phyloP scores from a whole-genome alignment of 2,329 filamentous ascomycete species.

The Diaporthe sp. region DNA sequence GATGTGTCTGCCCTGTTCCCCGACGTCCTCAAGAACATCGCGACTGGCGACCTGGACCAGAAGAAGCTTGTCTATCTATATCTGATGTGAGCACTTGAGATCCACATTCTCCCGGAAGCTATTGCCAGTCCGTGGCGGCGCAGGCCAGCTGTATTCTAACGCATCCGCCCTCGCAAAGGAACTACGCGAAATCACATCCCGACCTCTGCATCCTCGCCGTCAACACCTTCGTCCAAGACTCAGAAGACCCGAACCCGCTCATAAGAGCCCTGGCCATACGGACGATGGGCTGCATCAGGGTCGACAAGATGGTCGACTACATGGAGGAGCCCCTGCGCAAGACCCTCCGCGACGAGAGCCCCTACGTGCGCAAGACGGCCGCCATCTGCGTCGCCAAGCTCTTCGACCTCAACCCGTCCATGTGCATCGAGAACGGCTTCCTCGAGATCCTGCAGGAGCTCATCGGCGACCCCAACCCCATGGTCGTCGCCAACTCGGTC shows the following conservation, averaged over 20 bases:
- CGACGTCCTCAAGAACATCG: conserved; percentile 98
- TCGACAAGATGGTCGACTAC: conserved; percentile 99
- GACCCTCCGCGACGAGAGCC: conserved; percentile 95
- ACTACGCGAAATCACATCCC: conserved; percentile 99
- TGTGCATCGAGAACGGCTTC: conserved; percentile 98
- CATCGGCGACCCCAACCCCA: conserved; percentile 97
- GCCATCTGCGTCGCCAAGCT: conserved; percentile 98
- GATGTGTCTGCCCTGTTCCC: conserved; percentile 98
- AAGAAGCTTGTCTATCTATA: conserved; percentile 99
- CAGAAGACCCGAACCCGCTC: conserved; percentile 97
- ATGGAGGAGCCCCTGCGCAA: conserved; percentile 99
- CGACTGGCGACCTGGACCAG: conserved; percentile 93
- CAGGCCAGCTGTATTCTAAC: conserved; percentile 43
- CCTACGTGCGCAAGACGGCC: conserved; percentile 97
- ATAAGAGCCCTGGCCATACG: conserved; percentile 95
- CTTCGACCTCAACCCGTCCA: conserved; percentile 91
- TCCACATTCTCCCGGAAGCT: not conserved
- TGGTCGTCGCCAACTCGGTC: conserved; percentile 98
- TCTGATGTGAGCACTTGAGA: conserved; percentile 78
- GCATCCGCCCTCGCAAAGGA: conserved; percentile 69
- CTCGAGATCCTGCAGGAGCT: conserved; percentile 93
- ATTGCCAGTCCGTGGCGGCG: conserved; percentile 31
- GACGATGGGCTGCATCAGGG: conserved; percentile 98
- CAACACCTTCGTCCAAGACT: conserved; percentile 99
- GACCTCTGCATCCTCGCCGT: conserved; percentile 98